A percentile compares a stretch with the other conserved stretches of the same genome.
Evolutionary conservation across 768 basidiomycete species (phyloP).

Genomic region (Tylopilus plumbeoviolaceoides): DNA sequence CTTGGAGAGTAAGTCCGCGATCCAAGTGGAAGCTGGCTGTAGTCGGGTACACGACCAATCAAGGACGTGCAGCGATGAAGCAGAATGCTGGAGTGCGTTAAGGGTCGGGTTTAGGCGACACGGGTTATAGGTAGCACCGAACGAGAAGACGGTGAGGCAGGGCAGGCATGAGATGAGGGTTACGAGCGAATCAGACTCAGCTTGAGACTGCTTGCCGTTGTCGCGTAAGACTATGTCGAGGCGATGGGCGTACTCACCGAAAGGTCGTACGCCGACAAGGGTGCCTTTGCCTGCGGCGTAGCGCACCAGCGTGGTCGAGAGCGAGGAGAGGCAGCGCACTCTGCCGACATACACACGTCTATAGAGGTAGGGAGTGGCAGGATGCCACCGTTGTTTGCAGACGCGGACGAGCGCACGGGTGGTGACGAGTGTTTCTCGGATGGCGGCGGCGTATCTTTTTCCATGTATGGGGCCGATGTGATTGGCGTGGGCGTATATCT

Average conservation of each 20-base stretch:
- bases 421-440: slow-evolving; percentile 22
- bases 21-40: background rate
- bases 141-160: background rate
- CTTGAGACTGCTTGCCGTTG: no score
- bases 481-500: slow-evolving; percentile 16
- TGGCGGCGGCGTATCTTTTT: slow-evolving; percentile 1
- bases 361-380: slow-evolving; percentile 24
- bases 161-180: slow-evolving; percentile 15
- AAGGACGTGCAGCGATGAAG: slow-evolving; percentile 19
- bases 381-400: slow-evolving; percentile 28
- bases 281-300: slow-evolving; percentile 11
- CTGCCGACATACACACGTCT: slow-evolving; percentile 20
- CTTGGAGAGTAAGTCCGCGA: background rate
- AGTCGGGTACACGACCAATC: slow-evolving; percentile 14
- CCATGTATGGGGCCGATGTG: slow-evolving; percentile 5
- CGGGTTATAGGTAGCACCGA: no score
- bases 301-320: slow-evolving; percentile 10
- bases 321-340: slow-evolving; percentile 12
- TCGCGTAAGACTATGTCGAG: slow-evolving; percentile 26
- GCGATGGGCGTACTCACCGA: slow-evolving; percentile 24
- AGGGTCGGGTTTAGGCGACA: slow-evolving; percentile 1
- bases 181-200: slow-evolving; percentile 4
- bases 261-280: slow-evolving; percentile 3
- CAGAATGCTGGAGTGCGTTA: slow-evolving; percentile 12
- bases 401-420: slow-evolving; percentile 27